These are phyloP conservation scores for Hypsizygus ulmarius DNA, from an alignment of 1,284 basidiomycete species.

Conservation along the genomic window DNA sequence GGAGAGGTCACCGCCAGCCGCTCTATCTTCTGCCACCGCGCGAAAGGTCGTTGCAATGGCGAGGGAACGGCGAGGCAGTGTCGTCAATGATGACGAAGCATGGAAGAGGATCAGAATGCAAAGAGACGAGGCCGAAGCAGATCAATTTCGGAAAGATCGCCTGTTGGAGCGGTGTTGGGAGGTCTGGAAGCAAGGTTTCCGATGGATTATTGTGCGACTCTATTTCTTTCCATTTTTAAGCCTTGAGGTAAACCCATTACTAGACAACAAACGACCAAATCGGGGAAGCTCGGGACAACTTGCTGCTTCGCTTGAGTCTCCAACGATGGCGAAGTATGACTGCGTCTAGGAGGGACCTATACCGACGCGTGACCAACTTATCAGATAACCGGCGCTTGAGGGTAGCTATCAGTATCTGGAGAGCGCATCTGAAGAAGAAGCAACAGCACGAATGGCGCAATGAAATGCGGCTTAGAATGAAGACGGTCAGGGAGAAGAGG, in stretches of 20 bases:
- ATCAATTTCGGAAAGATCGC: conserved; percentile 57
- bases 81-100: conserved; percentile 64
- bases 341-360: conserved; percentile 35
- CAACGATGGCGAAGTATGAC: conserved; percentile 54
- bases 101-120: conserved; percentile 73
- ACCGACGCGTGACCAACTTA: conserved; percentile 38
- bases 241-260: conserved; percentile 10
- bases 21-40: conserved; percentile 22
- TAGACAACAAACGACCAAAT: conserved; percentile 67
- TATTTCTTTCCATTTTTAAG: conserved; percentile 14
- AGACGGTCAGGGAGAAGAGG: conserved; percentile 50
- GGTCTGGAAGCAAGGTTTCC: conserved; percentile 63
- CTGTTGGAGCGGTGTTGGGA: conserved; percentile 67
- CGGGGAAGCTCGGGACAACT: conserved; percentile 51
- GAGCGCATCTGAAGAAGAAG: conserved; percentile 44
- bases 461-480: conserved; percentile 68
- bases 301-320: conserved; percentile 54
- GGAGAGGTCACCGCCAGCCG: conserved; percentile 10
- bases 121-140: conserved; percentile 69
- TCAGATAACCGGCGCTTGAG: conserved; percentile 44
- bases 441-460: conserved; percentile 58
- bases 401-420: conserved; percentile 47
- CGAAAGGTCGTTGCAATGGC: conserved; percentile 32
- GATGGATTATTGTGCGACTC: conserved; percentile 66
- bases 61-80: conserved; percentile 43